A percentile compares a stretch with the other conserved stretches of the same genome.
Conservation (phyloP, 2,329 filamentous ascomycete species). For the Pestalotiopsis fici region DNA sequence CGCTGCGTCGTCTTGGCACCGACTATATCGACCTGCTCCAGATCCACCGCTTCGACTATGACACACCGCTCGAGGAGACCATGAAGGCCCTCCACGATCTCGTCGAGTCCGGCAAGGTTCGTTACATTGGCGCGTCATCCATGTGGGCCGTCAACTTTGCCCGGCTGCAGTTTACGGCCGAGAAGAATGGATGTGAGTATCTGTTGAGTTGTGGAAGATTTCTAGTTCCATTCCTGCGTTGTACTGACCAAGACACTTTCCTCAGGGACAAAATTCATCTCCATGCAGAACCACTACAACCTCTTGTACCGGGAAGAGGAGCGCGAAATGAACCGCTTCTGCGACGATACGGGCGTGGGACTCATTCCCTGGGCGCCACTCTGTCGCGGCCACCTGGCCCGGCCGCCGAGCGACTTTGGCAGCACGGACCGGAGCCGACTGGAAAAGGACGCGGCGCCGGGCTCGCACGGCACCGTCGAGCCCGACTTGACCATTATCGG, state of each 20-base stretch:
- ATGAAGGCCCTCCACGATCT: conserved; percentile 65
- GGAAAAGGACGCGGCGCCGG: conserved; percentile 37
- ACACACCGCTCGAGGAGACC: conserved; percentile 58
- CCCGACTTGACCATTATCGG: conserved; percentile 41
- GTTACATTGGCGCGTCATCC: conserved; percentile 51
- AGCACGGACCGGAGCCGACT: conserved; percentile 28
- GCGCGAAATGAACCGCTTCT: conserved; percentile 45
- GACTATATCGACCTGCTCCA: conserved; percentile 48
- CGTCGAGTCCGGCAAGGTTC: conserved; percentile 57
- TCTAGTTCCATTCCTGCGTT: background rate
- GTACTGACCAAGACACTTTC: background rate
- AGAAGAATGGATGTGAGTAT: conserved; percentile 47
- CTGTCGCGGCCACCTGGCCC: conserved; percentile 37
- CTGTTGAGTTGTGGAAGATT: too few relatives aligned
- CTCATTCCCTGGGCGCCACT: conserved; percentile 42
- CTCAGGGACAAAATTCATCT: conserved; percentile 58
- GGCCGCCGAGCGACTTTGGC: conserved; percentile 30
- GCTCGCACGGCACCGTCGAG: conserved; percentile 32
- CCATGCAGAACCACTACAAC: conserved; percentile 64
- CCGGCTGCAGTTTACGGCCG: conserved; percentile 55
- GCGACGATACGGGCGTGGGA: conserved; percentile 40
- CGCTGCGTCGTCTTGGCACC: conserved; percentile 28
- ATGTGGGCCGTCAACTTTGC: conserved; percentile 58
- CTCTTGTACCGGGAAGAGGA: conserved; percentile 65
- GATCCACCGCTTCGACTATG: conserved; percentile 61